phyloP scores from a whole-genome alignment of 768 basidiomycete species.

The Austroboletus eburneus region DNA sequence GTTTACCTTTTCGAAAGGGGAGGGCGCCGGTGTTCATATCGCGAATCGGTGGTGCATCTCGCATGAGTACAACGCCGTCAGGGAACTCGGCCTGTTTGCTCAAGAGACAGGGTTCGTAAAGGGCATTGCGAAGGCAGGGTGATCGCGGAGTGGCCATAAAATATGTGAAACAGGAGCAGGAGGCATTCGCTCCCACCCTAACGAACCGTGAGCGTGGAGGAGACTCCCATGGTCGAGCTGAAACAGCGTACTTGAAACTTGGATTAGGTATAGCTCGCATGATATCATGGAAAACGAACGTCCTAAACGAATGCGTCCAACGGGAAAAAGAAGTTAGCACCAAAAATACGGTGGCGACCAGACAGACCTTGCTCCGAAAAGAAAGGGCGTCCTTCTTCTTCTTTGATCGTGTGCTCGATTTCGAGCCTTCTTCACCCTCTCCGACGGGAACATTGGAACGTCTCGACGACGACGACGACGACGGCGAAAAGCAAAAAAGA shows the following conservation, averaged over 20 bases:
- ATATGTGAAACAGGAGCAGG: not conserved
- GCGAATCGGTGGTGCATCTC: not conserved
- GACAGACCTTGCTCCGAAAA: no score
- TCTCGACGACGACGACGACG: no score
- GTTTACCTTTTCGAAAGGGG: conserved; percentile 3
- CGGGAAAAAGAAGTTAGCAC: not conserved
- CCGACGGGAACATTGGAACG: no score
- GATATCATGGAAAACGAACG: not conserved
- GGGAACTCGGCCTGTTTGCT: not conserved
- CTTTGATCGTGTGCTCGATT: not conserved
- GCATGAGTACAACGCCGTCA: not conserved
- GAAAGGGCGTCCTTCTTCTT: not conserved
- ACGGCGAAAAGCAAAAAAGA: no score
- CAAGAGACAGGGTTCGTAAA: not conserved
- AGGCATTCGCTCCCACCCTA: not conserved
- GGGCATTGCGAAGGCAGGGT: no score
- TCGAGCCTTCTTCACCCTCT: no score
- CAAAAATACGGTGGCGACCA: not conserved
- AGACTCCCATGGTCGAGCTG: not conserved
- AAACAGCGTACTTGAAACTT: not conserved
- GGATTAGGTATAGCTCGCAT: not conserved
- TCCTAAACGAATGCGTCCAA: no score
- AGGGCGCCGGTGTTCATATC: not conserved
- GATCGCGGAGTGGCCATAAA: not conserved
- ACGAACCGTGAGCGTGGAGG: not conserved